A percentile compares a stretch with the other conserved stretches of the same genome.
phyloP scores from a whole-genome alignment of 108 stramenopile genomes.

The Asterionellopsis glacialis region DNA sequence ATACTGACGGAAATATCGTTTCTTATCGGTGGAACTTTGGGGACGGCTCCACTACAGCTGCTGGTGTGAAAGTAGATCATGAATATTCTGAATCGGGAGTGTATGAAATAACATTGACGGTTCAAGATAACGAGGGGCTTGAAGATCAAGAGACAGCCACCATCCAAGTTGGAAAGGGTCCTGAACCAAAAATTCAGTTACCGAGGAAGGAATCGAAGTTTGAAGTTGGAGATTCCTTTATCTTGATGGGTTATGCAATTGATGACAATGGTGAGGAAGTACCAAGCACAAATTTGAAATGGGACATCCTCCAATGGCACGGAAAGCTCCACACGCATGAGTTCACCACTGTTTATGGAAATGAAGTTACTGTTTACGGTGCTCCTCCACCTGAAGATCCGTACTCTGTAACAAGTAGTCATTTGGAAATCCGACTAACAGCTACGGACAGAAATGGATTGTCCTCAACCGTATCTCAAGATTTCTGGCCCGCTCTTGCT shows the following conservation, averaged over 20 bases:
- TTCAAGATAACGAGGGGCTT: slow-evolving; percentile 15
- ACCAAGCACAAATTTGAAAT: slow-evolving; percentile 9
- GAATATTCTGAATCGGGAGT: slow-evolving; percentile 5
- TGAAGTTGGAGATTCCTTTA: neutral
- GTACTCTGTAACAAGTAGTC: neutral
- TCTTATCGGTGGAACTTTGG: slow-evolving; percentile 23
- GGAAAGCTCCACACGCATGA: slow-evolving; percentile 3
- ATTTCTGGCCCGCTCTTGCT: slow-evolving; percentile 2
- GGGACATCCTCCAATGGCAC: neutral
- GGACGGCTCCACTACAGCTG: slow-evolving; percentile 7
- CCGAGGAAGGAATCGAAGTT: neutral
- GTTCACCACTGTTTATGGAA: slow-evolving; percentile 1
- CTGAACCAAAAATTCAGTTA: neutral
- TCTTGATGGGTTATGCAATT: slow-evolving; percentile 7
- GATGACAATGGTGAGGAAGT: slow-evolving; percentile 11
- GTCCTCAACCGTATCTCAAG: slow-evolving; percentile 8
- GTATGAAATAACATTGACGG: slow-evolving; percentile 10
- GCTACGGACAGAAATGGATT: slow-evolving; percentile 20
- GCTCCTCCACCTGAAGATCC: slow-evolving; percentile 14
- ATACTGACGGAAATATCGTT: slow-evolving; percentile 5
- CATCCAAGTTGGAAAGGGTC: slow-evolving; percentile 9
- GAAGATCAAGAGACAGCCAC: slow-evolving; percentile 4
- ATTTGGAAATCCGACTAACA: neutral
- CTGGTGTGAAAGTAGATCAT: slow-evolving; percentile 3
- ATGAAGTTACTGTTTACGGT: slow-evolving; percentile 2